Evolutionary conservation across 2,329 filamentous ascomycete genomes (phyloP).

Genomic region (Mycogone perniciosa): DNA sequence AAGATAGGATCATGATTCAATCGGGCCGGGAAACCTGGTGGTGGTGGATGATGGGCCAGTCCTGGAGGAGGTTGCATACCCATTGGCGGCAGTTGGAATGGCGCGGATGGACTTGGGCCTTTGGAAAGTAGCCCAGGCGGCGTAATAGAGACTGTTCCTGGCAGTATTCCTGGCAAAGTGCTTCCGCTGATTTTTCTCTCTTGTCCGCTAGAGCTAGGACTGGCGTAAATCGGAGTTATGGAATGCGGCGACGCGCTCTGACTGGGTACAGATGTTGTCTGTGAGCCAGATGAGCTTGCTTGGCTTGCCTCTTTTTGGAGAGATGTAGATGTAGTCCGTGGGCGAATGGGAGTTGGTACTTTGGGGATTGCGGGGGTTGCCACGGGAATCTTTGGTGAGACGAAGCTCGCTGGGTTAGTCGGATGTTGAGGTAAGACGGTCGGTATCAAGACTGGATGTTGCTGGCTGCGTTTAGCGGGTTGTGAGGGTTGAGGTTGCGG

Average conservation of each 20-base stretch:
- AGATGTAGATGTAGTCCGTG: constrained; percentile 68
- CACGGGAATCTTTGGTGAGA: constrained; percentile 73
- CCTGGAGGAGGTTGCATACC: constrained; percentile 44
- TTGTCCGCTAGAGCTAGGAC: constrained; percentile 56
- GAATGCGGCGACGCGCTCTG: constrained; percentile 55
- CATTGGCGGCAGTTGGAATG: constrained; percentile 49
- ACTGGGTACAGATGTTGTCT: constrained; percentile 49
- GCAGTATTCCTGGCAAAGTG: constrained; percentile 22
- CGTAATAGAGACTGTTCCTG: constrained; percentile 44
- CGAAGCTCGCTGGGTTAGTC: constrained; percentile 49
- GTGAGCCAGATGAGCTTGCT: constrained; percentile 63
- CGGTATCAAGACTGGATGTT: constrained; percentile 39
- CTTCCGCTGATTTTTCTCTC: constrained; percentile 56
- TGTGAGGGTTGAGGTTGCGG: constrained; percentile 15
- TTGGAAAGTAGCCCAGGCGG: constrained; percentile 40
- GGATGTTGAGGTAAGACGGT: constrained; percentile 53
- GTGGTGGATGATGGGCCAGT: constrained; percentile 29
- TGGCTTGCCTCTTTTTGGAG: constrained; percentile 72
- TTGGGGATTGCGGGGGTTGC: constrained; percentile 80
- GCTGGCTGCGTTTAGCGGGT: constrained; percentile 22
- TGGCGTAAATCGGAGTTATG: constrained; percentile 58
- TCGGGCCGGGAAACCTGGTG: constrained; percentile 50
- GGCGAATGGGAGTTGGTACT: constrained; percentile 69
- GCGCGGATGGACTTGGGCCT: constrained; percentile 36
- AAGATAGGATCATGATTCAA: constrained; percentile 49